Evolutionary conservation across 352 stramenopile species (phyloP), one percentile per base, ranked within the genome.

Genomic region (Pythium plurisporium): DNA sequence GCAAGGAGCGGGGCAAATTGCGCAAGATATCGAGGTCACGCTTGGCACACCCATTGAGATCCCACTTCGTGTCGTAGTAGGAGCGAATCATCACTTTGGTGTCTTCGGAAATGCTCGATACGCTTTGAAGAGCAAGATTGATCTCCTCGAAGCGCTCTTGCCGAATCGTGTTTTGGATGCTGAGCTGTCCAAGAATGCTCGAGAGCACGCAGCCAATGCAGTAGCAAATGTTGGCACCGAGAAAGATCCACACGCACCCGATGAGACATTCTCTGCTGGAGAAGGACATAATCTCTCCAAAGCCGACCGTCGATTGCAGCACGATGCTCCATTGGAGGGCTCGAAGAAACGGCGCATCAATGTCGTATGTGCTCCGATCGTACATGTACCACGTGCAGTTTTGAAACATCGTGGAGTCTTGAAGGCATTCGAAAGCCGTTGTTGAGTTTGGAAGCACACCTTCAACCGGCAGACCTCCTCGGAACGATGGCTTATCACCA

Each of bases 311-410:
- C 4, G 80, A 90, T 14, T 86, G 57, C 15, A 90, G 43, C 19
- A 90, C 80, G 29, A 90, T 69, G 43, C 80, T 90, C 80, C 80
- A 90, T 26, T 88, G 64, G 17, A 88, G 62, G 5, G 80, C 82
- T 0, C 80, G 70, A 42, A 88, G 46, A 42, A 84, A 88, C 14
- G 75, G 77, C 3, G 77, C 69, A 26, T 87, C 75, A 17, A 88
- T 73, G 31, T 77, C 65, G 38, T 80, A 90, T 1, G 51, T 69
- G 48, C 74, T 88, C 23, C 69, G 73, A 33, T 90, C 80, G 48
- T 82, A 83, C 42, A 86, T 73, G 27, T 83, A 83, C 80, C 80
- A 90, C 4, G 77, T 86, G 29, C 80, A 90, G 42, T 88, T 90
- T 9, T 67, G 65, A n/a, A 63, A 74, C 2, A 73, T 10, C 22